Evolutionary conservation across 2,329 filamentous ascomycete genomes (phyloP).

Genomic region (Fusarium domesticum): DNA sequence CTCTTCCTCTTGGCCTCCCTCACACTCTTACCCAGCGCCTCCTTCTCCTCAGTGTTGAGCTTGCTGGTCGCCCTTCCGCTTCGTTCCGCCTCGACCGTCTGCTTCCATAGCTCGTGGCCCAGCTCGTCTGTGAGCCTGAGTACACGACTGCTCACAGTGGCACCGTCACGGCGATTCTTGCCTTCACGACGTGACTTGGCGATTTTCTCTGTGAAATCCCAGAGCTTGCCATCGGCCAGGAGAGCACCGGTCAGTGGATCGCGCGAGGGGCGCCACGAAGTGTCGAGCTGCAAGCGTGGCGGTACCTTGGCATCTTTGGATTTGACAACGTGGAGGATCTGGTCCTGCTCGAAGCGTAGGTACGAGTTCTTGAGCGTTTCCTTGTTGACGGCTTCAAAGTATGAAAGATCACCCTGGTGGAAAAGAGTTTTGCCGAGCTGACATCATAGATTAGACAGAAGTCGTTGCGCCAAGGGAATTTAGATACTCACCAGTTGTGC

Average conservation of each 20-base stretch:
- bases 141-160: constrained; percentile 81
- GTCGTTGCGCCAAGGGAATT: background rate
- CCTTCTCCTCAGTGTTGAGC: constrained; percentile 51
- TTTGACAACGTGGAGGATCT: constrained; percentile 75
- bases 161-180: constrained; percentile 93
- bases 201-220: constrained; percentile 90
- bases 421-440: constrained; percentile 94
- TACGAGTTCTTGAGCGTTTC: constrained; percentile 95
- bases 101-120: constrained; percentile 66
- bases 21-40: constrained; percentile 41
- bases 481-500: constrained; percentile 66
- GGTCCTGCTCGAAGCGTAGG: constrained; percentile 82
- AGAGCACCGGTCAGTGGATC: constrained; percentile 60
- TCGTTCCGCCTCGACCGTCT: constrained; percentile 42
- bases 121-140: constrained; percentile 72
- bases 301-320: constrained; percentile 61
- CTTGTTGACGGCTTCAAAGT: constrained; percentile 98
- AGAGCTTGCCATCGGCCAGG: constrained; percentile 70
- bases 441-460: constrained; percentile 6
- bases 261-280: constrained; percentile 71
- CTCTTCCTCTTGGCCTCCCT: constrained; percentile 48
- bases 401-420: constrained; percentile 93
- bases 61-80: constrained; percentile 39
- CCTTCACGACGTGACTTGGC: constrained; percentile 80
- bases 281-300: constrained; percentile 64